Conservation (phyloP, 2,329 filamentous ascomycete species). For the Hortaea werneckii region DNA sequence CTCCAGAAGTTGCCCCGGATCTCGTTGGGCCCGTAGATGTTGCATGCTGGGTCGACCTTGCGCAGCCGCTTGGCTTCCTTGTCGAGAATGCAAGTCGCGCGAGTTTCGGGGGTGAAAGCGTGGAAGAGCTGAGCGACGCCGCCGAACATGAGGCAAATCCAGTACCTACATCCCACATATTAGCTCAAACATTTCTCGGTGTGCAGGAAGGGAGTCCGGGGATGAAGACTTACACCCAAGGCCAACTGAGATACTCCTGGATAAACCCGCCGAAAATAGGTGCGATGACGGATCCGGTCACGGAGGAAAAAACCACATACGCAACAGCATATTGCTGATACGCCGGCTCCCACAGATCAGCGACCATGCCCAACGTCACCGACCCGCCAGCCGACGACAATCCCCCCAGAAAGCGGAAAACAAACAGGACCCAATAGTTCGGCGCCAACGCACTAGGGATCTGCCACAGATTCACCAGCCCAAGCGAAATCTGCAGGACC, state of each 20-base stretch:
- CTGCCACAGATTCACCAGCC: constrained; percentile 70
- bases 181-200: background rate
- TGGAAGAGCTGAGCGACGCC: constrained; percentile 52
- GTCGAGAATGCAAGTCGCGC: constrained; percentile 66
- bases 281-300: constrained; percentile 22
- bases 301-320: constrained; percentile 36
- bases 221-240: constrained; percentile 44
- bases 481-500: constrained; percentile 61
- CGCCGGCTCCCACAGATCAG: constrained; percentile 50
- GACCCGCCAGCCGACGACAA: constrained; percentile 49
- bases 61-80: constrained; percentile 62
- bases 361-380: constrained; percentile 55
- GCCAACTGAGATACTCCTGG: constrained; percentile 47
- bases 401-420: constrained; percentile 31
- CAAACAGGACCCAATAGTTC: constrained; percentile 33
- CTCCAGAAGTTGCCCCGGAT: constrained; percentile 32
- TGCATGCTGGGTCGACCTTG: constrained; percentile 42
- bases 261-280: constrained; percentile 25
- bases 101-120: constrained; percentile 59
- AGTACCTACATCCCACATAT: constrained; percentile 41
- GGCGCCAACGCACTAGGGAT: constrained; percentile 43
- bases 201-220: background rate
- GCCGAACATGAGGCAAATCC: constrained; percentile 76
- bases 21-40: constrained; percentile 65
- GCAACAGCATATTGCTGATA: constrained; percentile 50